These are phyloP conservation scores for Prototheca cutis DNA, from an alignment of 163 green algal genomes.

Conservation along the genomic window DNA sequence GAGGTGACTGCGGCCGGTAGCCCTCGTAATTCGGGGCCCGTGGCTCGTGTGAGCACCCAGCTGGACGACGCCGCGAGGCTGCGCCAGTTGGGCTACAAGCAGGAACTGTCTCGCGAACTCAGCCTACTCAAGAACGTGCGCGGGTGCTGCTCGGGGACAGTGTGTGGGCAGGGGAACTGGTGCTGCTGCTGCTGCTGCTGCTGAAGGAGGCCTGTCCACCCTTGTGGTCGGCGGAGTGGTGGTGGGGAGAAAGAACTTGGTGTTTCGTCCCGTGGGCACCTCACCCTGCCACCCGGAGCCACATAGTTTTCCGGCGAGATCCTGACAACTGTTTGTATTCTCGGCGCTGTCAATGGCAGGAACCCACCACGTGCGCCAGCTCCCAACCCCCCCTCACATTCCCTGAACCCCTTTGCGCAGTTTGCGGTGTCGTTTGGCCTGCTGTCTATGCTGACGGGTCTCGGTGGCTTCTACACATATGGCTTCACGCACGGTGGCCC, in stretches of 20 bases:
- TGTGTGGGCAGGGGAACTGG: too few species aligned
- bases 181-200: too few species aligned
- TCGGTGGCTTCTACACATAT: slow-evolving; percentile 24
- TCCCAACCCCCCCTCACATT: not conserved
- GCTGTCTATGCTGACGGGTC: slow-evolving; percentile 26
- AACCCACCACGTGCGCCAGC: not conserved
- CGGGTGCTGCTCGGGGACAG: too few species aligned
- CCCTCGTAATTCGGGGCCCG: too few species aligned
- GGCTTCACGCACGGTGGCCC: slow-evolving; percentile 22
- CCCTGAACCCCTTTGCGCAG: not conserved
- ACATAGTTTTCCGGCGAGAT: not conserved
- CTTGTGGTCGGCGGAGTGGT: not conserved
- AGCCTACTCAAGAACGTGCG: slow-evolving; percentile 24
- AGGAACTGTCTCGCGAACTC: slow-evolving; percentile 24
- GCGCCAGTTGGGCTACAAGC: slow-evolving; percentile 29
- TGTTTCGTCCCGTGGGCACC: too few species aligned
- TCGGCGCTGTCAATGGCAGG: not conserved
- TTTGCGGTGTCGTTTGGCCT: slow-evolving; percentile 30
- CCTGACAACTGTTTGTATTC: not conserved
- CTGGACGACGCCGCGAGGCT: slow-evolving; percentile 19
- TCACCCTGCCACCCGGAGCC: too few species aligned
- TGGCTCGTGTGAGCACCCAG: not conserved
- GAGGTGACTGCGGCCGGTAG: too few species aligned
- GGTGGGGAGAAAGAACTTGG: too few species aligned
- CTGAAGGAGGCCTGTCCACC: not conserved